Evolutionary conservation across 1,284 basidiomycete genomes (phyloP).

Genomic region (Ustilago crameri): DNA sequence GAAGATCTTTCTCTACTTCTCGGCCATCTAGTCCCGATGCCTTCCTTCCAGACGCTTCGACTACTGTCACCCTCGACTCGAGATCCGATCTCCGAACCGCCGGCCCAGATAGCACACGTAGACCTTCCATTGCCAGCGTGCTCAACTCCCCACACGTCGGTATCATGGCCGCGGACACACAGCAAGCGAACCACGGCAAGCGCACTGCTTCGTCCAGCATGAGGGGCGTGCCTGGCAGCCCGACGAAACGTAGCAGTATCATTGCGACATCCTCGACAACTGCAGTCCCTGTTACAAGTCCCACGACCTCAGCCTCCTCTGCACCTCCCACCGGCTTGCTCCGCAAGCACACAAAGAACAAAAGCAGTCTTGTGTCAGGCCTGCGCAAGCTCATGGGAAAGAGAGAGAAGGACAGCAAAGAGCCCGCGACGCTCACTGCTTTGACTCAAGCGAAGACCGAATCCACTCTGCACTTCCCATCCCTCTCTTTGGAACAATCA

Average conservation of each 20-base stretch:
- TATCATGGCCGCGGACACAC: neutral
- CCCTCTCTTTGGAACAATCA: neutral
- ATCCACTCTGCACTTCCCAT: neutral
- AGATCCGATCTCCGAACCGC: neutral
- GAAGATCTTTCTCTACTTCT: conserved; percentile 5
- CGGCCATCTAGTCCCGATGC: conserved; percentile 14
- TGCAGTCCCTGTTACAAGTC: neutral
- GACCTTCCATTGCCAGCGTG: conserved; percentile 15
- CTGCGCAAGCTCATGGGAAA: conserved; percentile 43
- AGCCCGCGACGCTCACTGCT: too few relatives aligned
- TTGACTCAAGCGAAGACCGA: neutral
- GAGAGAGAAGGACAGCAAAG: conserved; percentile 20
- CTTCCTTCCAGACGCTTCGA: neutral
- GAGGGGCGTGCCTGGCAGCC: conserved; percentile 25
- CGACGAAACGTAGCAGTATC: conserved; percentile 6
- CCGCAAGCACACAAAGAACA: conserved; percentile 41
- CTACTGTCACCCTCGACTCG: neutral
- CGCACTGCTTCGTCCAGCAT: conserved; percentile 20
- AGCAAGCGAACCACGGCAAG: conserved; percentile 4
- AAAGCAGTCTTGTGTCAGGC: conserved; percentile 40
- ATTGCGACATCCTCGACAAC: neutral
- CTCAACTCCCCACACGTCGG: conserved; percentile 8
- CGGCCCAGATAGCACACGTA: neutral
- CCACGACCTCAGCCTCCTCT: neutral
- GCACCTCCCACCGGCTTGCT: neutral